Percentiles rank a stretch among this genome's conserved stretches.
Conservation (phyloP, 1,284 basidiomycete species). For the Fomitopsis pinicola region DNA sequence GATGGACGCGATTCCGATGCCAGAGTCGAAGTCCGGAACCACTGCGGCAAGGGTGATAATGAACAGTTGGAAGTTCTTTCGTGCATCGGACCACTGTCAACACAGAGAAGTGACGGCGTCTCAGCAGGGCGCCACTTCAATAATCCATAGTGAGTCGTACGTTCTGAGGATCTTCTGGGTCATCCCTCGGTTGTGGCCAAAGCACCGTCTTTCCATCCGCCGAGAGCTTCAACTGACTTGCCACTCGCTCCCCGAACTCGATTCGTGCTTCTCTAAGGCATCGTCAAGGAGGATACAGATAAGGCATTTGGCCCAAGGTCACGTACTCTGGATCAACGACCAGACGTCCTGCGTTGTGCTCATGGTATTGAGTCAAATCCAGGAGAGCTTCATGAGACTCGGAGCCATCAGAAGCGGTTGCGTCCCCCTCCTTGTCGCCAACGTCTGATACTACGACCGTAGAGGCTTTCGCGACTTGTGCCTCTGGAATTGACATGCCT, state of each 20-base stretch:
- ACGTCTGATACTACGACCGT: not conserved
- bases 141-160: conserved; percentile 27
- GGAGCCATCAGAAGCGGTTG: conserved; percentile 16
- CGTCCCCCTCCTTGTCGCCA: not conserved
- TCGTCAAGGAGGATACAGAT: not conserved
- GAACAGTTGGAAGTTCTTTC: conserved; percentile 51
- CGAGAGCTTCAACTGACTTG: conserved; percentile 44
- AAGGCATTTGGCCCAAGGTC: no score
- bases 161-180: conserved; percentile 62
- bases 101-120: conserved; percentile 12
- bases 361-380: conserved; percentile 48
- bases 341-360: conserved; percentile 53
- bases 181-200: conserved; percentile 63
- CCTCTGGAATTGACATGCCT: not conserved
- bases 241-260: conserved; percentile 47
- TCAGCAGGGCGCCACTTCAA: conserved; percentile 4
- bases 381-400: not conserved
- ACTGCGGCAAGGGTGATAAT: conserved; percentile 64
- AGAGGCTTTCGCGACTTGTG: not conserved
- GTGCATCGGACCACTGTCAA: conserved; percentile 37
- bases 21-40: conserved; percentile 67
- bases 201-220: conserved; percentile 45
- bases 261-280: conserved; percentile 45
- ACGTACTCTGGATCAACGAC: conserved; percentile 56
- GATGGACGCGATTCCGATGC: conserved; percentile 61